Conservation (phyloP, 202 grass and related monocot genomes). For the Eragrostis tef region DNA sequence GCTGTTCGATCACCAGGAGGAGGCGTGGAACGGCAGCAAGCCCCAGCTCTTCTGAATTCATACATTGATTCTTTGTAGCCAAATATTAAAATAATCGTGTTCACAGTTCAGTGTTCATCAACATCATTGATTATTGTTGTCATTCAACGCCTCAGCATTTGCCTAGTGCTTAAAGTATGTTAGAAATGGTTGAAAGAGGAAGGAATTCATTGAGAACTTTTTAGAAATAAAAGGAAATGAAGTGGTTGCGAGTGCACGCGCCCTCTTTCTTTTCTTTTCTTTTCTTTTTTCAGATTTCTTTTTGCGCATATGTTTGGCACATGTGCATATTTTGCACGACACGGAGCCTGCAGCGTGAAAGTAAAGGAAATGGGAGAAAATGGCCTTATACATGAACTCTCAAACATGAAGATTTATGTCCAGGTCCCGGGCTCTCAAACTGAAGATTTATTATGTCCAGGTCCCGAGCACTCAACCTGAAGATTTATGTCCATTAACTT, state of each 20-base stretch:
- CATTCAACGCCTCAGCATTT: not conserved
- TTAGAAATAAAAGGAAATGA: not conserved
- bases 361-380: not conserved
- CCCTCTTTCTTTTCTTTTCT: not conserved
- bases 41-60: constrained; percentile 39
- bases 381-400: too few species aligned
- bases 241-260: constrained; percentile 35
- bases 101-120: not conserved
- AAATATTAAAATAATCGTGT: not conserved
- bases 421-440: too few species aligned
- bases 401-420: too few species aligned
- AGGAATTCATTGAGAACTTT: not conserved
- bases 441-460: too few species aligned
- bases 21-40: constrained; percentile 44
- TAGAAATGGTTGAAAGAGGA: not conserved
- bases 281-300: not conserved
- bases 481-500: too few species aligned
- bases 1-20: constrained; percentile 63
- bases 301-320: constrained; percentile 5
- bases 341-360: not conserved
- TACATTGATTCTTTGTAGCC: constrained; percentile 2
- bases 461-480: too few species aligned
- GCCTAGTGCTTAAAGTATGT: not conserved
- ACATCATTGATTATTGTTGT: not conserved
- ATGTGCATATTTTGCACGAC: not conserved